A percentile compares a stretch with the other conserved stretches of the same genome.
phyloP scores from a whole-genome alignment of 306 rosid genomes.

The Prunus mume region DNA sequence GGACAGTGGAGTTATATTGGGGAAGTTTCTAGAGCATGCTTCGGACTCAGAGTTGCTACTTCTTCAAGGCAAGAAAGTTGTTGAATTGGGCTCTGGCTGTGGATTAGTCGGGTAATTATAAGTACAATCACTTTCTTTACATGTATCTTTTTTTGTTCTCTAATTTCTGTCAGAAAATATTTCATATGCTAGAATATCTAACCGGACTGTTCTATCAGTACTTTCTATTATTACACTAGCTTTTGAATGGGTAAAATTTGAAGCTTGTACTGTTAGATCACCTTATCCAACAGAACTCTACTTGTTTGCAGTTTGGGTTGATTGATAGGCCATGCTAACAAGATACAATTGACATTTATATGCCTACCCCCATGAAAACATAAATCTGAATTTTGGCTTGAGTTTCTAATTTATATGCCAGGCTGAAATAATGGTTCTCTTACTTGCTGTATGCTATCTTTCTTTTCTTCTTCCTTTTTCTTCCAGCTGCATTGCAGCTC shows the following conservation, averaged over 20 bases:
- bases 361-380: background rate
- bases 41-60: constrained; percentile 59
- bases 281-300: background rate
- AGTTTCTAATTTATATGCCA: background rate
- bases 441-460: background rate
- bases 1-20: constrained; percentile 81
- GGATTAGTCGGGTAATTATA: constrained; percentile 73
- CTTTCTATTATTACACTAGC: background rate
- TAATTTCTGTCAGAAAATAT: background rate
- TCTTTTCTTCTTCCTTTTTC: constrained; percentile 26
- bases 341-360: constrained; percentile 1
- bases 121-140: constrained; percentile 6
- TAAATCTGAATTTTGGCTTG: background rate
- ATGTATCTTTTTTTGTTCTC: constrained; percentile 10
- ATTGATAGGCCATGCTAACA: background rate
- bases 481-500: constrained; percentile 80
- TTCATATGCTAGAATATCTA: background rate
- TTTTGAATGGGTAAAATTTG: background rate
- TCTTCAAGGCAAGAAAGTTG: constrained; percentile 63
- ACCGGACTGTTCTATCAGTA: background rate
- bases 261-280: background rate
- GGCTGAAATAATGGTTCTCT: constrained; percentile 21
- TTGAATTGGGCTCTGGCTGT: constrained; percentile 83
- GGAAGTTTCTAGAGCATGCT: constrained; percentile 80
- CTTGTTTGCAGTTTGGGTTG: constrained; percentile 3